These are phyloP conservation scores for Chenopodium formosanum DNA, from an alignment of 148 eudicot genomes.

Conservation along the genomic window DNA sequence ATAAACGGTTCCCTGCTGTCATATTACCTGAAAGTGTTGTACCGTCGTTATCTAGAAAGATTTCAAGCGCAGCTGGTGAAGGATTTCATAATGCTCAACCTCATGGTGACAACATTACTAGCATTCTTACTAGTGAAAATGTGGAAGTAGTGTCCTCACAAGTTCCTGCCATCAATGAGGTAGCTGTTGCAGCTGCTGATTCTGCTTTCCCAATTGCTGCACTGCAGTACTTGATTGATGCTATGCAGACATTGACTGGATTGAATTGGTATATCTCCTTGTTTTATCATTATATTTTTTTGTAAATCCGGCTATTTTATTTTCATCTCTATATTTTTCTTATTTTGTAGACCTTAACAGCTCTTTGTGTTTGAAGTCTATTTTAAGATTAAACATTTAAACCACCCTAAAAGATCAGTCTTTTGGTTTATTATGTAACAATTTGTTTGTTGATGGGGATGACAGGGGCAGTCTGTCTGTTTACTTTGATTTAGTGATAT, in stretches of 20 bases:
- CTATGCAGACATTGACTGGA: slow-evolving; percentile 54
- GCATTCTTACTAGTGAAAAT: slow-evolving; percentile 34
- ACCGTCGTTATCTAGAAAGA: slow-evolving; percentile 27
- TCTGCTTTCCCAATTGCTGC: slow-evolving; percentile 68
- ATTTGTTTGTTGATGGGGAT: too few relatives aligned
- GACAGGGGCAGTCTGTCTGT: too few relatives aligned
- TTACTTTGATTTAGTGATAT: too few relatives aligned
- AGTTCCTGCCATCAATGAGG: slow-evolving; percentile 51
- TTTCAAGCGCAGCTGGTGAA: slow-evolving; percentile 42
- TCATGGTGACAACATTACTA: slow-evolving; percentile 38
- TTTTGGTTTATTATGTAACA: too few relatives aligned
- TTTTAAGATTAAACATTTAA: too few relatives aligned
- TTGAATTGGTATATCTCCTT: slow-evolving; percentile 46
- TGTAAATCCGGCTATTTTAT: too few relatives aligned
- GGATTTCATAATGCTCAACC: slow-evolving; percentile 36
- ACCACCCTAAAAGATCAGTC: too few relatives aligned
- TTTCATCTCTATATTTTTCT: too few relatives aligned
- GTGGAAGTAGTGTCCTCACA: slow-evolving; percentile 37
- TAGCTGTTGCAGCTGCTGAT: slow-evolving; percentile 75
- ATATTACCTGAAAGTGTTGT: slow-evolving; percentile 16
- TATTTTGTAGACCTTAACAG: too few relatives aligned
- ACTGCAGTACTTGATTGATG: slow-evolving; percentile 61
- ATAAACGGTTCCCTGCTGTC: slow-evolving; percentile 9
- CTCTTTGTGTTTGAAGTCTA: too few relatives aligned
- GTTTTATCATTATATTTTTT: neutral